Base-by-base conservation (phyloP, 2,329 filamentous ascomycete species). In the Stenocarpella maydis region DNA sequence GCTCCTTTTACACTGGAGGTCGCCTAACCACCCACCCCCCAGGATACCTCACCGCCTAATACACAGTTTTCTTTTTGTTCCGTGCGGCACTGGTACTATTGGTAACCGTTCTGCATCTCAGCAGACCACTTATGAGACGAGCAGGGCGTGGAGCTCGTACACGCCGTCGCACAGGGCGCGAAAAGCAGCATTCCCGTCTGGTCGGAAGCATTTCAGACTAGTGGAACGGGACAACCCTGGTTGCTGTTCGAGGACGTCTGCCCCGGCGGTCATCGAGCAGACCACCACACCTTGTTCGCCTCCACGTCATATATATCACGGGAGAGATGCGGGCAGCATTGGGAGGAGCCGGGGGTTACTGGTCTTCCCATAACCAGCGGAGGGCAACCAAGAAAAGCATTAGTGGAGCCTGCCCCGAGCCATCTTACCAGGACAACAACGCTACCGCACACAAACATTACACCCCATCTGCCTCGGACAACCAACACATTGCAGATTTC, bases 401-500 rank as follows among this genome's bases (percentile, higher is more conserved):
- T 41, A 65, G 70, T 67, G 67, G 67, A 34, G 65, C 67, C 28
- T 24, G 49, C 45, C 43, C 63, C 34, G 70, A 67, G n/a, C 28
- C 55, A 39, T 67, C 67, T 50, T 69, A 52, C 61, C 67, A 69
- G 58, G 53, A 34, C 26, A 55, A 58, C 45, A 53, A 55, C 8
- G n/a, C 39, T 41, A 31, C 64, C 49, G 49, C 67, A 39, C 67
- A 67, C 17, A 68, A 69, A 26, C 67, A 71, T 41, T 53, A 61
- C 66, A 43, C 70, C 19, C 63, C 65, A 31, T 71, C 63, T 45
- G 41, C 63, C 47, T 50, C 65, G 69, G 72, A 75, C 68, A 53
- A 71, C 39, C 69, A 74, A 66, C 74, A 73, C 73, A 72, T 78
- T 45, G 75, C 80, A 70, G 83, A 86, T 69, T 80, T 87, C 66